Percentiles rank a stretch among this genome's conserved stretches.
Evolutionary conservation across 2,329 filamentous ascomycete genomes (phyloP).

Genomic region (Colletotrichum spinosum): DNA sequence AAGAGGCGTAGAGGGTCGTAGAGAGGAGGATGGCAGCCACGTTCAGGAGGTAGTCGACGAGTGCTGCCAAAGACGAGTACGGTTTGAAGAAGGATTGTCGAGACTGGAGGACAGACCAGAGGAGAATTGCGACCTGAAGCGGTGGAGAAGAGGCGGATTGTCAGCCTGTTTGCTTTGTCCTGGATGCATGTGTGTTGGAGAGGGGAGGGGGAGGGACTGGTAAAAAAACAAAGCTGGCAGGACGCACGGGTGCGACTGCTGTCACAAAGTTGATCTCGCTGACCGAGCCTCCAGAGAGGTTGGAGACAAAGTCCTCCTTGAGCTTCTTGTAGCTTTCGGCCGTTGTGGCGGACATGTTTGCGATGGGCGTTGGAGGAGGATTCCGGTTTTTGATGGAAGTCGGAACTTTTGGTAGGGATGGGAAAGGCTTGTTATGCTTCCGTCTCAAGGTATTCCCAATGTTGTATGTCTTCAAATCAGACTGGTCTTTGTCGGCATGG

Average conservation of each 20-base stretch:
- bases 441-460: too few relatives aligned
- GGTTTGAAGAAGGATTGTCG: conserved; percentile 86
- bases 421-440: too few relatives aligned
- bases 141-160: conserved; percentile 34
- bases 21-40: conserved; percentile 85
- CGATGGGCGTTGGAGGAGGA: conserved; percentile 3
- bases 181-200: conserved; percentile 19
- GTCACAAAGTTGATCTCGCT: conserved; percentile 90
- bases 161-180: conserved; percentile 37
- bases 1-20: conserved; percentile 84
- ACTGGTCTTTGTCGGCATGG: too few relatives aligned
- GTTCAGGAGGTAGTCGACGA: conserved; percentile 90
- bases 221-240: conserved; percentile 8
- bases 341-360: conserved; percentile 49
- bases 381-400: not conserved
- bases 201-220: not conserved
- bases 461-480: too few relatives aligned
- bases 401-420: not conserved
- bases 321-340: conserved; percentile 81
- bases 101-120: conserved; percentile 91
- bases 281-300: conserved; percentile 84
- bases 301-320: conserved; percentile 97
- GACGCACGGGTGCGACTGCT: conserved; percentile 82
- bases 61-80: conserved; percentile 74
- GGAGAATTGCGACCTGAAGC: conserved; percentile 78